Base-by-base conservation (phyloP, 345 rosid genomes). In the Salix viminalis region DNA sequence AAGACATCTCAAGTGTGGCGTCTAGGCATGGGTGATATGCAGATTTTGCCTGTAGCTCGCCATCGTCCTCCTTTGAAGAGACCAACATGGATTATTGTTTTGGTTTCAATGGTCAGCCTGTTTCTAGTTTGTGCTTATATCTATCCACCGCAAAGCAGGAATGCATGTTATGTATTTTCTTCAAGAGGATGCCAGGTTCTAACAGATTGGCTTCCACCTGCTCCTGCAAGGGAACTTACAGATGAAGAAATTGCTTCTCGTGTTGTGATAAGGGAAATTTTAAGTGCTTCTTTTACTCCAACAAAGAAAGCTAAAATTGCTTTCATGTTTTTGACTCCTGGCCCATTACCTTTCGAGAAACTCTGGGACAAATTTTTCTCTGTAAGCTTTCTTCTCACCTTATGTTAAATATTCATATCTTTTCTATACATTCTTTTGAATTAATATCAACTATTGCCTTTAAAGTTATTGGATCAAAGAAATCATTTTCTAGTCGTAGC, bases 151-250 rank as follows among this genome's bases (percentile, higher is more conserved):
- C 87, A 86, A 21, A 86, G 91, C 58, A 89, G 78, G 79, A 72
- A 83, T 48, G 92, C 98, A 62, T 94, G 99, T 76, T 96, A 92
- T 44, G 77, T 92, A 77, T 86, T 96, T 76, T 91, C 97, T 19
- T 86, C 95, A 1, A 85, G 90, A 84, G 97, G 97, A 64, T 96
- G 99, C 77, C 89, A 90, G 82, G 97, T 78, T 71, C 83, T 96
- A 50, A 74, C 89, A 28, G 85, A 88, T 74, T 96, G 99, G 99
- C 97, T 94, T 81, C 98, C 99, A 14, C 98, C 99, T 3, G 79
- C 77, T 79, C 91, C 98, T 72, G 77, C 85, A 15, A 89, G 98
- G 83, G 96, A 90, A 76, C 85, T 44, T 21, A 89, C 96, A 0
- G 99, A 96, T 69, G 92, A 90, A 28, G 99, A 96, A 89, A 80